Base-by-base conservation (phyloP, 2,329 filamentous ascomycete genomes). In the Acephala macrosclerotiorum region DNA sequence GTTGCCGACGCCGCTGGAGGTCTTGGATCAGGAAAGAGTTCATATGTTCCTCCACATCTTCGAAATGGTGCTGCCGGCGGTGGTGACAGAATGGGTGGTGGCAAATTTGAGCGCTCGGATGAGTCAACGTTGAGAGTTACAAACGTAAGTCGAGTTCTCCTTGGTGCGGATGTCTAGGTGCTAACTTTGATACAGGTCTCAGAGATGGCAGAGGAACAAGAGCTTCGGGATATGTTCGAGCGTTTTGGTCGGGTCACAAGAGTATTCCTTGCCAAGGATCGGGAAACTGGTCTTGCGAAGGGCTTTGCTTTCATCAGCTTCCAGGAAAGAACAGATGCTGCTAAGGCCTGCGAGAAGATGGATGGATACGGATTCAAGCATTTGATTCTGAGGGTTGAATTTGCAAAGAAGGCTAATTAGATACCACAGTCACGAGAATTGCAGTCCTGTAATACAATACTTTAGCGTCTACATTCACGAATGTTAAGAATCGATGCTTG, bases 261-360 rank as follows among this genome's bases (percentile, higher is more conserved):
- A 80, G 96, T 99, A 59, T 99, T 99, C 86, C 82, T 99, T 76
- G 96, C 96, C 75, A 98, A 97, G 87, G 96, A 99, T 83, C 87
- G 96, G 78, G 96, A 99, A 76, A 99, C 96, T 47, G 93, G 94
- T 68, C 84, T 95, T 79, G 96, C 96, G 74, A 99, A 99, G 89
- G 96, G 96, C 69, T 99, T 99, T 79, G 96, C 96, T 29, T 99
- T 99, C 80, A 97, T 99, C 85, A 97, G 93, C 80, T 99, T 96
- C 78, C 92, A 91, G 67, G 96, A 99, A 80, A 86, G 96, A 73
- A 81, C 85, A 73, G 96, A 99, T 80, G 96, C 96, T 73, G 92
- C 92, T 74, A 92, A 91, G 83, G 96, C 96, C 47, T 97, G 93
- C 83, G 91, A 91, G 83, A 97, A 97, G 87, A 95, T 99, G 93